Percentiles rank a stretch among this genome's conserved stretches.
Evolutionary conservation across 768 basidiomycete species (phyloP).

Genomic region (Pisolithus sp.): DNA sequence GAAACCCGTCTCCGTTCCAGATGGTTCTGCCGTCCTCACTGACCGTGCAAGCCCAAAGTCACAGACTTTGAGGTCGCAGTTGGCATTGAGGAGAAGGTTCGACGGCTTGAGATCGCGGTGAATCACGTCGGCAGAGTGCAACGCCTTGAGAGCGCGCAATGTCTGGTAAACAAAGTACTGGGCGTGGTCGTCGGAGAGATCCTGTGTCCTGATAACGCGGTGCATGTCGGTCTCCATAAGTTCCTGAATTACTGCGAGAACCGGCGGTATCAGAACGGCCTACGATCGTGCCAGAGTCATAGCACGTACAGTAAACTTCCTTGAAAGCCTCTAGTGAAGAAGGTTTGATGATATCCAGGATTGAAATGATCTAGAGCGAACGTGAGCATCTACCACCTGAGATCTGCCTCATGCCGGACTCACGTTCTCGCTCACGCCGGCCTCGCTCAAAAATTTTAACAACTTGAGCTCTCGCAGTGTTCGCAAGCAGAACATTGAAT

Average conservation of each 20-base stretch:
- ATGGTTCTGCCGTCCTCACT: slow-evolving; percentile 78
- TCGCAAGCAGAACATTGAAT: slow-evolving; percentile 88
- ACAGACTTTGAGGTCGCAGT: slow-evolving; percentile 92
- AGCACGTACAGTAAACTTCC: slow-evolving; percentile 67
- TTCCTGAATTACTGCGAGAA: slow-evolving; percentile 71
- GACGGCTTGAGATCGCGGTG: slow-evolving; percentile 97
- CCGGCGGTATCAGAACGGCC: slow-evolving; percentile 4
- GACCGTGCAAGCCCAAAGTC: slow-evolving; percentile 96
- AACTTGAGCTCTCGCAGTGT: slow-evolving; percentile 87
- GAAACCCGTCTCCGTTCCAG: slow-evolving; percentile 78
- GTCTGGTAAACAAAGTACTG: slow-evolving; percentile 95
- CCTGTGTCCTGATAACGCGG: slow-evolving; percentile 91
- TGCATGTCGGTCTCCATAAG: slow-evolving; percentile 97
- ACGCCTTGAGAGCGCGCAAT: slow-evolving; percentile 88
- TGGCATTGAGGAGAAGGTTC: slow-evolving; percentile 94
- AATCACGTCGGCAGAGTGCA: slow-evolving; percentile 95
- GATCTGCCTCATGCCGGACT: slow-evolving; percentile 2
- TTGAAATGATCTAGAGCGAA: slow-evolving; percentile 67
- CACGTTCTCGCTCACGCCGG: slow-evolving; percentile 86
- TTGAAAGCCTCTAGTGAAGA: slow-evolving; percentile 76
- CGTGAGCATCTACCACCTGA: background rate
- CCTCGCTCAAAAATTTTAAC: slow-evolving; percentile 78
- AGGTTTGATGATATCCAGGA: slow-evolving; percentile 84
- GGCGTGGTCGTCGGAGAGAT: slow-evolving; percentile 91
- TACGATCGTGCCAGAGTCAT: background rate